Percentiles rank a stretch among this genome's conserved stretches.
These are phyloP conservation scores for Trichoderma simmonsii DNA, from an alignment of 2,329 filamentous ascomycete species.

Conservation along the genomic window DNA sequence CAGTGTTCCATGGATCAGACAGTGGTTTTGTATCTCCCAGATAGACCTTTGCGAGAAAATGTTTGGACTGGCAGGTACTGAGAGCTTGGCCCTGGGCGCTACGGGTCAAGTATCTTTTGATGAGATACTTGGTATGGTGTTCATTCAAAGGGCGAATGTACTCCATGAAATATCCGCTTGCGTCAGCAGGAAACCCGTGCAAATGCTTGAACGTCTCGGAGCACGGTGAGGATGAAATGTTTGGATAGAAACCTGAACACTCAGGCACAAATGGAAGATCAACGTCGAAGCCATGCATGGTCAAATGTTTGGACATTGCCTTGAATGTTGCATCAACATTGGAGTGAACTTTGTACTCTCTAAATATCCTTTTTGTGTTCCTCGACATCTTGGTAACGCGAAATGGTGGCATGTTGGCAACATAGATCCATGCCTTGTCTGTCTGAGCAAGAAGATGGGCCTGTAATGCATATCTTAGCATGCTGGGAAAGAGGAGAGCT, in stretches of 20 bases:
- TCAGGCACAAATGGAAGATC: conserved; percentile 18
- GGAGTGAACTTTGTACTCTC: conserved; percentile 15
- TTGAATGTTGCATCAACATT: conserved; percentile 14
- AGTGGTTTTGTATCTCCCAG: conserved; percentile 19
- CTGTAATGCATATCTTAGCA: background rate
- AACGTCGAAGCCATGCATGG: conserved; percentile 5
- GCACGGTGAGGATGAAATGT: conserved; percentile 9
- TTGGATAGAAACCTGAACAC: conserved; percentile 13
- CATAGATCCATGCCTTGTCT: conserved; percentile 14
- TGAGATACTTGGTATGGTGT: conserved; percentile 20
- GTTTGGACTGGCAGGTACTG: background rate
- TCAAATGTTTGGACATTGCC: background rate
- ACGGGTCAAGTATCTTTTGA: conserved; percentile 16
- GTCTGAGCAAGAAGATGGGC: conserved; percentile 19
- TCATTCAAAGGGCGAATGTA: conserved; percentile 20
- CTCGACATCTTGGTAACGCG: conserved; percentile 17
- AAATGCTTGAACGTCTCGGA: conserved; percentile 11
- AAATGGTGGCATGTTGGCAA: conserved; percentile 16
- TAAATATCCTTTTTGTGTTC: conserved; percentile 1
- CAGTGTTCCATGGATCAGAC: conserved; percentile 17
- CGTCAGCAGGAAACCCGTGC: conserved; percentile 13
- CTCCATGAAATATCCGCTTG: conserved; percentile 20
- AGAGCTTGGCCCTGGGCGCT: conserved; percentile 18
- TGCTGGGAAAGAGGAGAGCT: background rate
- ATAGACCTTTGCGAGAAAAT: conserved; percentile 21